A percentile compares a stretch with the other conserved stretches of the same genome.
Conservation (phyloP, 176 grass and related monocot species). For the Miscanthus lutarioriparius region DNA sequence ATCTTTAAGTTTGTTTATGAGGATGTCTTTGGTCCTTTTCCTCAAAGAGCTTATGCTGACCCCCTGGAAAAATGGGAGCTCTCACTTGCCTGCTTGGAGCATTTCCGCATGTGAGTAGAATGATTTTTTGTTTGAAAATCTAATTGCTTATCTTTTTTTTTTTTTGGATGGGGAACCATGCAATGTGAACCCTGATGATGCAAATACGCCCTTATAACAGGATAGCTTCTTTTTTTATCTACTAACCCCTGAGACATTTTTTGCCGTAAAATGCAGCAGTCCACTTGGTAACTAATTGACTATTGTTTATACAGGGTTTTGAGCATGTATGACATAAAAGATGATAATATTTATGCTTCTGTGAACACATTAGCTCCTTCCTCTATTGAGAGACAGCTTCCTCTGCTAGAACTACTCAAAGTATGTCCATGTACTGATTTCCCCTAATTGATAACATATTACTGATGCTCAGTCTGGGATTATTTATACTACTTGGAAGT, state of each 20-base stretch:
- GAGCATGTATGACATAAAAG: conserved; percentile 76
- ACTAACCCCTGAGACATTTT: not conserved
- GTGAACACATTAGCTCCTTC: conserved; percentile 49
- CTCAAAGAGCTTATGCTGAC: conserved; percentile 87
- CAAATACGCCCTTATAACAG: not conserved
- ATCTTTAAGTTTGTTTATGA: conserved; percentile 98
- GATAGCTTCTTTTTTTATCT: not conserved
- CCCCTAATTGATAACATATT: conserved; percentile 18
- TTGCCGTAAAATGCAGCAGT: conserved; percentile 13
- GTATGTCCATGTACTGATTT: conserved; percentile 51
- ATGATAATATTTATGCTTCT: conserved; percentile 61
- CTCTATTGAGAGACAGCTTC: conserved; percentile 61
- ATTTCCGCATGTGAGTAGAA: conserved; percentile 80
- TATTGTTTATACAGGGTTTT: conserved; percentile 73
- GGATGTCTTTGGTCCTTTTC: conserved; percentile 92
- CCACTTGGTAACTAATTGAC: not conserved
- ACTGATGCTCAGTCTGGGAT: not conserved
- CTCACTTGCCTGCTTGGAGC: conserved; percentile 85
- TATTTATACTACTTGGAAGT: not conserved
- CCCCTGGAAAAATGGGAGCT: conserved; percentile 93
- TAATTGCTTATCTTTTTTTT: not conserved
- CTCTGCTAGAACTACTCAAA: conserved; percentile 87
- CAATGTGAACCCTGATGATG: not conserved
- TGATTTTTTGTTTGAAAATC: conserved; percentile 1
- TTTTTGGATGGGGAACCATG: not conserved